These are phyloP conservation scores for Thermochaetoides thermophila DNA, from an alignment of 495 filamentous ascomycete genomes.

Conservation along the genomic window DNA sequence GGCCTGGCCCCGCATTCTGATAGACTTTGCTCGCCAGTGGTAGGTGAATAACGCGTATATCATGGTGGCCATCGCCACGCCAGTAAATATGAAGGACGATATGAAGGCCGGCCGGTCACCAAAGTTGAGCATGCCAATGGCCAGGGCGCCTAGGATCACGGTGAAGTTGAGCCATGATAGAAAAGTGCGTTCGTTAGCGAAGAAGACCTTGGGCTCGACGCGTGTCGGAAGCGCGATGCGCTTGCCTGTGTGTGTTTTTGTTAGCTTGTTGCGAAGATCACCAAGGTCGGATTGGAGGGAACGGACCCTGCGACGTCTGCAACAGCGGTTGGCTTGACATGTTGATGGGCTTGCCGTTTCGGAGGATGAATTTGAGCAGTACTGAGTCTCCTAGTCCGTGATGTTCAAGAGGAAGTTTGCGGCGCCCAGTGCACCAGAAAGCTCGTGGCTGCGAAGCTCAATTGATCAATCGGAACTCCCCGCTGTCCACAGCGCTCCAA, in stretches of 20 bases:
- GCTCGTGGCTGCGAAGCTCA: conserved; percentile 9
- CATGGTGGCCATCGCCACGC: conserved; percentile 92
- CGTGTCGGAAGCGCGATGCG: conserved; percentile 95
- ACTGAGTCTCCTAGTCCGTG: not conserved
- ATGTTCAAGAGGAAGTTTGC: conserved; percentile 3
- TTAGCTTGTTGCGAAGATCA: not conserved
- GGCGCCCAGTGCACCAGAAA: conserved; percentile 7
- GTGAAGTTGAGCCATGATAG: conserved; percentile 99
- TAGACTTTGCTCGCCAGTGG: conserved; percentile 92
- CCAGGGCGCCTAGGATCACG: conserved; percentile 90
- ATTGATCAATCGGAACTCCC: conserved; percentile 19
- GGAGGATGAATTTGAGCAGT: no score
- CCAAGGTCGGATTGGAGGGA: not conserved
- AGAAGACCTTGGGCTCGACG: conserved; percentile 99
- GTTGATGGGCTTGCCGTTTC: no score
- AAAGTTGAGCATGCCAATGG: conserved; percentile 94
- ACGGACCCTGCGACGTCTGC: conserved; percentile 67
- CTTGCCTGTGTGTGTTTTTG: conserved; percentile 47
- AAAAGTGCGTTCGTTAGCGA: conserved; percentile 98
- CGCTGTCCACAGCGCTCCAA: not conserved
- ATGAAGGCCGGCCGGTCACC: conserved; percentile 87
- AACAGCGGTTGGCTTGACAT: conserved; percentile 98
- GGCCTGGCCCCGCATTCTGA: conserved; percentile 76
- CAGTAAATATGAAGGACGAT: conserved; percentile 80
- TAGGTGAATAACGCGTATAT: conserved; percentile 88